Conservation (phyloP, 805 yeast genomes). For the Lachancea sp. region DNA sequence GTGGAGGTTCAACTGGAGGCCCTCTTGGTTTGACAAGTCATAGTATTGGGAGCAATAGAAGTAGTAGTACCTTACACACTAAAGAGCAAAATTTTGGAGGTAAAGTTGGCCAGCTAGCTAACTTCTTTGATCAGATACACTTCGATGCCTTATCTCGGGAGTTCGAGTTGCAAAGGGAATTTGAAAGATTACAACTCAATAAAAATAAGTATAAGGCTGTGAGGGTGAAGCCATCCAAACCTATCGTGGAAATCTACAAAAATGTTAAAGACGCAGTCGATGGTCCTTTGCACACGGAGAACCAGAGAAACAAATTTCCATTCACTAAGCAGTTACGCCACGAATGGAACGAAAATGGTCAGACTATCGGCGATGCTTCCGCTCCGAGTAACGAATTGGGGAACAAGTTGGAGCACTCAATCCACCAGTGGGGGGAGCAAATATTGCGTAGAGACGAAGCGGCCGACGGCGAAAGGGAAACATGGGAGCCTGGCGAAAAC, state of each 20-base stretch:
- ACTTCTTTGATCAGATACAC: conserved; percentile 65
- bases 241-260: conserved; percentile 85
- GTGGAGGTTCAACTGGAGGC: not conserved
- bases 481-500: not conserved
- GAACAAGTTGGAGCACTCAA: conserved; percentile 29
- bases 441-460: conserved; percentile 14
- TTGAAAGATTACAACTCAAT: conserved; percentile 59
- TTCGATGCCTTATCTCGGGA: conserved; percentile 77
- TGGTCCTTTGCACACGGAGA: conserved; percentile 38
- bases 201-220: conserved; percentile 56
- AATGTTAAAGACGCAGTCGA: conserved; percentile 85
- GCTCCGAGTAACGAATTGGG: conserved; percentile 18
- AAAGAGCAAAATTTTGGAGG: conserved; percentile 26
- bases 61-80: conserved; percentile 12
- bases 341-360: conserved; percentile 1
- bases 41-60: conserved; percentile 13
- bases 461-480: not conserved
- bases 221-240: conserved; percentile 69
- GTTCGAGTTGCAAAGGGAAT: conserved; percentile 80
- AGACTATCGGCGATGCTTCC: not conserved
- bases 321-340: not conserved
- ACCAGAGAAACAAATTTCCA: conserved; percentile 1
- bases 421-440: conserved; percentile 28
- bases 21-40: conserved; percentile 8
- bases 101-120: conserved; percentile 60